A percentile compares a stretch with the other conserved stretches of the same genome.
phyloP scores from a whole-genome alignment of 805 yeast genomes.

The Barnettozyma siamensis region DNA sequence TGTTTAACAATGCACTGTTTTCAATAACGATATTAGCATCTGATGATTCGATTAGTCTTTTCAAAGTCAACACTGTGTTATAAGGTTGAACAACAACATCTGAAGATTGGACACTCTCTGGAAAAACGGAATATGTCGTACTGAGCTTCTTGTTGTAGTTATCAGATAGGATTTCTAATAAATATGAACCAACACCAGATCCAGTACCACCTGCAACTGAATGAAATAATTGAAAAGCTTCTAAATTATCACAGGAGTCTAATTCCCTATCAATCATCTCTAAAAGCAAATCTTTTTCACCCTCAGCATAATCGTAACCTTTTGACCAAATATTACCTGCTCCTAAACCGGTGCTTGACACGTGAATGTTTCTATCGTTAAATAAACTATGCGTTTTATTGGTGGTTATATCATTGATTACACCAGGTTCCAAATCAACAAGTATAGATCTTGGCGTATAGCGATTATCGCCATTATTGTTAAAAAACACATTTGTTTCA shows the following conservation, averaged over 20 bases:
- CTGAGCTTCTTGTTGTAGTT: conserved; percentile 76
- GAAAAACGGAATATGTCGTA: conserved; percentile 84
- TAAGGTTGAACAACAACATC: conserved; percentile 99
- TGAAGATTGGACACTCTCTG: conserved; percentile 69
- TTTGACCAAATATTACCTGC: conserved; percentile 97
- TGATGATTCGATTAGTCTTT: conserved; percentile 75
- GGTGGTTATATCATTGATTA: conserved; percentile 54
- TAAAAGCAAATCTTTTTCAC: conserved; percentile 63
- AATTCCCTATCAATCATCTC: conserved; percentile 86
- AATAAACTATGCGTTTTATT: conserved; percentile 55
- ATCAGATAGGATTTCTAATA: conserved; percentile 76
- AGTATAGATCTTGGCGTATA: conserved; percentile 86
- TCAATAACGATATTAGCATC: conserved; percentile 89
- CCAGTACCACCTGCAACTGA: conserved; percentile 99
- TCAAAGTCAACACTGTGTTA: conserved; percentile 77
- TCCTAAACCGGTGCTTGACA: conserved; percentile 79
- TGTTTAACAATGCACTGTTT: conserved; percentile 72
- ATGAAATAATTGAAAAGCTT: conserved; percentile 87
- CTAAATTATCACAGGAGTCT: conserved; percentile 83
- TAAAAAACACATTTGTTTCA: conserved; percentile 79
- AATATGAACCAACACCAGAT: conserved; percentile 83
- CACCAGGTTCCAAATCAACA: conserved; percentile 88
- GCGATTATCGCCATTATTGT: conserved; percentile 62
- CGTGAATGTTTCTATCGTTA: conserved; percentile 76
- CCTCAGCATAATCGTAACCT: conserved; percentile 74